These are phyloP conservation scores for Mortierella sp. DNA, from an alignment of 371 early-diverging fungal genomes.

Conservation along the genomic window DNA sequence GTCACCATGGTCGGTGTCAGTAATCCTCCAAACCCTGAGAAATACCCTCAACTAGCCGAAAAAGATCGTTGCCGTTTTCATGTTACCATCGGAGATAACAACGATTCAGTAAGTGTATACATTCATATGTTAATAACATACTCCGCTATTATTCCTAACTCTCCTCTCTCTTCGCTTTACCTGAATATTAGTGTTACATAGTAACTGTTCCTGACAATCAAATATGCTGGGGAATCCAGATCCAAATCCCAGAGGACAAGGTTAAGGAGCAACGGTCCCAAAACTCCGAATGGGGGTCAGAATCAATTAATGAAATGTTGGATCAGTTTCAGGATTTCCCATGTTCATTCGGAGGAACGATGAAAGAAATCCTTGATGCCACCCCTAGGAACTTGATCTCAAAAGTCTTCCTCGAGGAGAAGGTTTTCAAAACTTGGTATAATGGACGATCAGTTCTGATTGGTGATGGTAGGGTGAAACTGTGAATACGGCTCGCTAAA, in stretches of 20 bases:
- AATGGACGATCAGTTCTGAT: background rate
- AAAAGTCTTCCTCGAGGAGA: background rate
- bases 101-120: background rate
- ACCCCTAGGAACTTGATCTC: constrained; percentile 1
- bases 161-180: background rate
- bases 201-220: constrained; percentile 21
- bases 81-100: constrained; percentile 1
- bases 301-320: constrained; percentile 22
- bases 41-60: constrained; percentile 12
- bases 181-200: background rate
- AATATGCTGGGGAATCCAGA: constrained; percentile 25
- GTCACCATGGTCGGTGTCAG: constrained; percentile 18
- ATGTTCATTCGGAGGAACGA: constrained; percentile 10
- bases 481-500: background rate
- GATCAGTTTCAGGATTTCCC: constrained; percentile 6
- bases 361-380: background rate
- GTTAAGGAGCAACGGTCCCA: constrained; percentile 6
- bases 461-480: background rate
- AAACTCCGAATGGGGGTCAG: constrained; percentile 36
- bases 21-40: constrained; percentile 11
- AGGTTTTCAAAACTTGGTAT: constrained; percentile 3
- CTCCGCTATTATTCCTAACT: no score
- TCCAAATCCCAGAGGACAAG: background rate
- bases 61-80: background rate
- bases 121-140: background rate